These are phyloP conservation scores for Mortierella antarctica DNA, from an alignment of 192 early-diverging fungal species.

Conservation along the genomic window DNA sequence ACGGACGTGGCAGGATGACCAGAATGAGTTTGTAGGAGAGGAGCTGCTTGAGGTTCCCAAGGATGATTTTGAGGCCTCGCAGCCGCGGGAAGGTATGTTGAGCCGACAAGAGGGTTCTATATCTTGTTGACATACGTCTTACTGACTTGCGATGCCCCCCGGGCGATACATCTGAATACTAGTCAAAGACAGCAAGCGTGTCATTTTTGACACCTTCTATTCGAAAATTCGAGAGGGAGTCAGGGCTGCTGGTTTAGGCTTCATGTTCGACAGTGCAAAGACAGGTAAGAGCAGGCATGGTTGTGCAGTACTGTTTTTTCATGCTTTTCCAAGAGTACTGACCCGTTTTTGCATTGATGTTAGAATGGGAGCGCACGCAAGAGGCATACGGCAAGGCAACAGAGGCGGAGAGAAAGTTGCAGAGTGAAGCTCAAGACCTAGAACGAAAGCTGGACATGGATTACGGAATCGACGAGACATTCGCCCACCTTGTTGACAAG, in stretches of 20 bases:
- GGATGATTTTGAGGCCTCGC: background rate
- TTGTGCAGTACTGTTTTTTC: background rate
- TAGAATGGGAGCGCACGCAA: conserved; percentile 45
- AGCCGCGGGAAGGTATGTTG: background rate
- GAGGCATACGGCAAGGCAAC: conserved; percentile 40
- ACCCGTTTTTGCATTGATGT: background rate
- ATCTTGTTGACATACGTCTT: background rate
- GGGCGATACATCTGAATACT: background rate
- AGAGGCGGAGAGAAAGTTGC: conserved; percentile 41
- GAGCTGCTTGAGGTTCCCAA: conserved; percentile 19
- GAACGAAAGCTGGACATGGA: conserved; percentile 69
- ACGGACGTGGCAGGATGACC: conserved; percentile 26
- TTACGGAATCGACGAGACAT: conserved; percentile 79
- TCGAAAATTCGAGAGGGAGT: background rate
- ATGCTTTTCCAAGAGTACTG: background rate
- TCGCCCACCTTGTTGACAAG: conserved; percentile 70
- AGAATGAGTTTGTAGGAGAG: conserved; percentile 40
- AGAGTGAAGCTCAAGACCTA: conserved; percentile 57
- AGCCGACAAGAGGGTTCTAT: background rate
- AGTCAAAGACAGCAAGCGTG: background rate
- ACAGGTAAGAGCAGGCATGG: conserved; percentile 5
- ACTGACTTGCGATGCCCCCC: background rate
- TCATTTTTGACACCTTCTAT: background rate
- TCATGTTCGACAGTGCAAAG: conserved; percentile 15
- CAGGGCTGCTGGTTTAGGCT: conserved; percentile 19